A percentile compares a stretch with the other conserved stretches of the same genome.
Evolutionary conservation across 1,139 yeast species (phyloP).

Genomic region (Entelexis sorbosivorans): DNA sequence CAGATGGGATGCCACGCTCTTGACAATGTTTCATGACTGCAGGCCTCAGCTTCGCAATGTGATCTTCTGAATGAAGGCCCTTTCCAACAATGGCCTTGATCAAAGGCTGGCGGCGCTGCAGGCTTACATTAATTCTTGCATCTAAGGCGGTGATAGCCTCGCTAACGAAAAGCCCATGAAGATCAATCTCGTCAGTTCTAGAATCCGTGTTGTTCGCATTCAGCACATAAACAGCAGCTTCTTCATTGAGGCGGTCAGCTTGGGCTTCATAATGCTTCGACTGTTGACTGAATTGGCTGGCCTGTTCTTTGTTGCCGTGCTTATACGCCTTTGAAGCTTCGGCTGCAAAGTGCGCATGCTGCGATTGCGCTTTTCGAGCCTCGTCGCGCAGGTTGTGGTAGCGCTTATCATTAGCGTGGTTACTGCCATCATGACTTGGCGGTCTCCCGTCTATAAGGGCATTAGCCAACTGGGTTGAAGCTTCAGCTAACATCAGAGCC

Average conservation of each 20-base stretch:
- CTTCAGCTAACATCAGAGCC: slow-evolving; percentile 7
- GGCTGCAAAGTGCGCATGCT: slow-evolving; percentile 45
- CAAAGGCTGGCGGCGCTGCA: slow-evolving; percentile 46
- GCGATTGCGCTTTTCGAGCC: slow-evolving; percentile 58
- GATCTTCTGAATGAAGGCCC: slow-evolving; percentile 72
- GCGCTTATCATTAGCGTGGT: slow-evolving; percentile 34
- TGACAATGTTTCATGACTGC: slow-evolving; percentile 71
- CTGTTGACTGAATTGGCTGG: slow-evolving; percentile 60
- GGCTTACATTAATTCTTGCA: slow-evolving; percentile 58
- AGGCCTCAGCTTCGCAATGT: slow-evolving; percentile 80
- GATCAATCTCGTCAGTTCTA: slow-evolving; percentile 72
- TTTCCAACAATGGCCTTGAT: slow-evolving; percentile 73
- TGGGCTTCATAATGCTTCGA: slow-evolving; percentile 48
- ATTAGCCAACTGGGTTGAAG: slow-evolving; percentile 16
- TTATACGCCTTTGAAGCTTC: slow-evolving; percentile 71
- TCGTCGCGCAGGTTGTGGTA: slow-evolving; percentile 53
- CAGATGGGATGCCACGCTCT: slow-evolving; percentile 49
- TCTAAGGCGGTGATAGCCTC: slow-evolving; percentile 76
- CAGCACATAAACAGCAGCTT: slow-evolving; percentile 85
- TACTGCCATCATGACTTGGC: slow-evolving; percentile 27
- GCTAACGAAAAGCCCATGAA: slow-evolving; percentile 81
- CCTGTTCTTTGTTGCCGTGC: slow-evolving; percentile 58
- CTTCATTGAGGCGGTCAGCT: slow-evolving; percentile 59
- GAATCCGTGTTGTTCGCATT: slow-evolving; percentile 81
- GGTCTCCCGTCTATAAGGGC: slow-evolving; percentile 13